These are phyloP conservation scores for Claviceps sp. DNA, from an alignment of 2,329 filamentous ascomycete genomes.

Conservation along the genomic window DNA sequence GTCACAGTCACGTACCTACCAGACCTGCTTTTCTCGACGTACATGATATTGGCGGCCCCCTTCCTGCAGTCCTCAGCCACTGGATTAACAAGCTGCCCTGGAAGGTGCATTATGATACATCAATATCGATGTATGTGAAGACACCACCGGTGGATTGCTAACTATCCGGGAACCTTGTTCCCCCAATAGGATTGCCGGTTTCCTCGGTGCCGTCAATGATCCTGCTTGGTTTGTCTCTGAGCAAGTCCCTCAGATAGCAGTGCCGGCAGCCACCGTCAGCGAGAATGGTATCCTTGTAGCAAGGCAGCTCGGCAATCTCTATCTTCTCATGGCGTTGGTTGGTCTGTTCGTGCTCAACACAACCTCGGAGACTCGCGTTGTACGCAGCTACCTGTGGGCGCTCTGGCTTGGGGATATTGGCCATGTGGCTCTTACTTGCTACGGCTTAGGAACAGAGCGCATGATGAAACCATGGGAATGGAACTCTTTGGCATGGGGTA, in stretches of 20 bases:
- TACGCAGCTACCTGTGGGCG: constrained; percentile 53
- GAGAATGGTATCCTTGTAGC: constrained; percentile 42
- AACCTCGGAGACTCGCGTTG: constrained; percentile 50
- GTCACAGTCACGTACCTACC: neutral
- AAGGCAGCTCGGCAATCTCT: constrained; percentile 56
- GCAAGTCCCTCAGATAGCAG: constrained; percentile 35
- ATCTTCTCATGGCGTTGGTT: constrained; percentile 50
- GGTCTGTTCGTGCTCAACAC: constrained; percentile 50
- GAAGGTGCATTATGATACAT: neutral
- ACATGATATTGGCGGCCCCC: neutral
- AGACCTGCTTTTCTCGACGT: neutral
- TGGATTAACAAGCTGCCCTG: neutral
- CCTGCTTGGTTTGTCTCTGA: constrained; percentile 50
- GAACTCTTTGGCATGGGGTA: constrained; percentile 63
- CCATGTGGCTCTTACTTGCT: constrained; percentile 48
- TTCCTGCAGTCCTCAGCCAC: neutral
- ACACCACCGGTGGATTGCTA: constrained; percentile 5
- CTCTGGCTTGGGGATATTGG: constrained; percentile 54
- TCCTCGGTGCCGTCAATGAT: constrained; percentile 39
- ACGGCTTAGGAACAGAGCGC: constrained; percentile 42
- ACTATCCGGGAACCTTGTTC: constrained; percentile 2
- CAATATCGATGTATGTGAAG: neutral
- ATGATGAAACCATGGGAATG: constrained; percentile 42
- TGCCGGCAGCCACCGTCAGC: constrained; percentile 20
- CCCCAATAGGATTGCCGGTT: constrained; percentile 41